Base-by-base conservation (phyloP, 805 yeast genomes). In the Metschnikowia amazonensis region DNA sequence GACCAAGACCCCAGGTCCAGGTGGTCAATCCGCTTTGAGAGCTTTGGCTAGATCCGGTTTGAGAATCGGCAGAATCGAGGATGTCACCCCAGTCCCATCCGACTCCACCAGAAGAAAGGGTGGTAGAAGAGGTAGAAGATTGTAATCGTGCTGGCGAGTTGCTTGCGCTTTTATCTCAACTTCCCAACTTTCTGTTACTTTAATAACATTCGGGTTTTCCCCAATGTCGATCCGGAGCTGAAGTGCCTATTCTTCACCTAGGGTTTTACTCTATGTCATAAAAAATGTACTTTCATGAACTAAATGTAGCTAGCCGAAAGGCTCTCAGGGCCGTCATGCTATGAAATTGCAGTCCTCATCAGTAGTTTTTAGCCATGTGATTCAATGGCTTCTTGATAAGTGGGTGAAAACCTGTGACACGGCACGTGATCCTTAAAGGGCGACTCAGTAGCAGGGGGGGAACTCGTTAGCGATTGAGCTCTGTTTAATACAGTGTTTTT, bases 121-220 rank as follows among this genome's bases (percentile, higher is more conserved):
- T 89, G 99, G 99, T 88, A 94, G 99, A 84, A 90, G 99, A 85
- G 99, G 99, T 92, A 92, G 99, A 86, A 89, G 99, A 87, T 86
- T 90, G 79, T 88, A 53, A 45, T 40, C 29, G 52, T 48, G 52
- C 42, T 32, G 31, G 43, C 41, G 35, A 24, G 33, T 27, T 35
- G 40, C 44, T 43, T 39, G 46, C 38, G 31, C 37, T 42, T 31
- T 33, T 27, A 34, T 30, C 27, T 17, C 44, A 20, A 44, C 46
- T 36, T 47, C 46, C 43, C 30, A 31, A 43, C 35, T 18, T 25
- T 36, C 25, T 37, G 42, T 45, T 42, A 47, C 43, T 34, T 45
- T 50, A 45, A 50, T 50, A 43, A 42, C 47, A 48, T 45, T 23
- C 17, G 37, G 42, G 32, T 14, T 24, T 17, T 21, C 29, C 27